Evolutionary conservation across 202 grass and related monocot genomes (phyloP).

Genomic region (Musa balbisiana): DNA sequence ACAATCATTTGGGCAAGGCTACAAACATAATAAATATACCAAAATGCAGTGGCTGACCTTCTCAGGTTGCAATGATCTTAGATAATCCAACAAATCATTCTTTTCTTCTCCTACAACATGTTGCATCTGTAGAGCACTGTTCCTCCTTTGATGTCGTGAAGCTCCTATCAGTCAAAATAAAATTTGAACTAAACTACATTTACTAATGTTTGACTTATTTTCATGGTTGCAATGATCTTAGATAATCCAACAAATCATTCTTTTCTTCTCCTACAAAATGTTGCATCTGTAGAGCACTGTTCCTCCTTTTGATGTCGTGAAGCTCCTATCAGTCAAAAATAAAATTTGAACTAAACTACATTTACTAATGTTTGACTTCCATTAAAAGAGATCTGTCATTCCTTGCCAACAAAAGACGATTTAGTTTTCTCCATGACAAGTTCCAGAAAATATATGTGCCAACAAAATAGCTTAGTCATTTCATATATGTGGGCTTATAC

Average conservation of each 20-base stretch:
- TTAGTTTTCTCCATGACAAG: background rate
- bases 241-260: constrained; percentile 93
- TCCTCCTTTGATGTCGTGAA: constrained; percentile 78
- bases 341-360: background rate
- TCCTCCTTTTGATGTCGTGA: constrained; percentile 72
- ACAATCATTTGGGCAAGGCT: background rate
- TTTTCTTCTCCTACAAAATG: constrained; percentile 98
- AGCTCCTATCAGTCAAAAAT: constrained; percentile 47
- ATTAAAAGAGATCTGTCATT: background rate
- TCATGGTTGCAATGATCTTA: no score
- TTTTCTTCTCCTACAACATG: constrained; percentile 97
- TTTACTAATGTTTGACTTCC: background rate
- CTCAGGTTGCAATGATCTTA: constrained; percentile 89
- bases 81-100: constrained; percentile 93
- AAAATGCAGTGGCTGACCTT: constrained; percentile 41
- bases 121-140: constrained; percentile 95
- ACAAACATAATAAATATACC: background rate
- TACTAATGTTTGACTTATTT: background rate
- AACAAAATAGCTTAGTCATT: background rate
- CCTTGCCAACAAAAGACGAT: background rate
- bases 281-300: constrained; percentile 95
- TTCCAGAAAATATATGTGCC: background rate
- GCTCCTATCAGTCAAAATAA: constrained; percentile 40
- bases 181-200: background rate
- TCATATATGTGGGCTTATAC: background rate